Evolutionary conservation across 305 asterid species (phyloP), one percentile per base, ranked within the genome.

Genomic region (Striga hermonthica): DNA sequence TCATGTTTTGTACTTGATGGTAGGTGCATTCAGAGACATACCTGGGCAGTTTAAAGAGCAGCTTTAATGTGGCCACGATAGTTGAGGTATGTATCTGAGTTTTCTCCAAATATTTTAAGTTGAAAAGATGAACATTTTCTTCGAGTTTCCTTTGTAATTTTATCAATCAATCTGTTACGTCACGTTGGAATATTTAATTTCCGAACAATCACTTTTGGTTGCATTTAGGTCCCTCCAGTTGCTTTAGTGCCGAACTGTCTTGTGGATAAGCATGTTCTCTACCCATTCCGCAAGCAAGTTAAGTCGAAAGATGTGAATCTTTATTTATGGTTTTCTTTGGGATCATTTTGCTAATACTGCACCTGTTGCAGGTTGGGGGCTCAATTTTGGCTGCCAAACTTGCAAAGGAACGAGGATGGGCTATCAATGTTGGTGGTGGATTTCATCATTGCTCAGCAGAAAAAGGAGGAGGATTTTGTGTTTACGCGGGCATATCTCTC

Each of bases 331-430:
- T 62, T 48, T 44, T 68, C 39, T 47, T 56, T 72, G 54, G 62
- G 36, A 65, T 64, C 60, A 39, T 31, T 65, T 57, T 71, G 13
- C 49, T 34, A 53, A 57, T 8, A 48, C 65, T 64, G 56, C 22
- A 57, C 22, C 48, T 63, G 57, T 65, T 70, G 57, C 68, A 93
- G 97, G 99, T 90, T 57, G 99, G 99, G 72, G 99, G 99, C 70
- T 86, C 96, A 43, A 78, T 93, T 72, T 77, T 93, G 84, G 93
- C 97, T 71, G 96, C 95, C 58, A 93, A 90, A 83, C 86, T 90
- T 76, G 97, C 99, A 54, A 87, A 81, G 79, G 97, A 93, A 71
- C 87, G 84, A 59, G 99, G 99, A 64, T 93, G 99, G 96, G 95
- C 99, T 45, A 93, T 93, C 68, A 93, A 93, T 66, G 88, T 93